These are phyloP conservation scores for Aspergillus fijiensis DNA, from an alignment of 2,329 filamentous ascomycete genomes.

Conservation along the genomic window DNA sequence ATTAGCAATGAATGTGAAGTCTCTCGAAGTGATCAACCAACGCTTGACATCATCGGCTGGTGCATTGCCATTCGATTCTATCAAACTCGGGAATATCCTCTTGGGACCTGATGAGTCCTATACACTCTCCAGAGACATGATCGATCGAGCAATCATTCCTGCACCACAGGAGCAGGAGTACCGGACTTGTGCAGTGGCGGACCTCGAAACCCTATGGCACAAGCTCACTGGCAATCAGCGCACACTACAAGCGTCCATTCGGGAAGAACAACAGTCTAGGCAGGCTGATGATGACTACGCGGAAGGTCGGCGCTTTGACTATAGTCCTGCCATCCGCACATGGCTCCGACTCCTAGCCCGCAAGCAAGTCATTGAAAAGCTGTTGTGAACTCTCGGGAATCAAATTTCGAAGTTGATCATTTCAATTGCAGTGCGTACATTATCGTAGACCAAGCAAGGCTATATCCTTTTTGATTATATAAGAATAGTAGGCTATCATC, in stretches of 20 bases:
- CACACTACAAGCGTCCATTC: slow-evolving; percentile 36
- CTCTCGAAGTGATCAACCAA: slow-evolving; percentile 41
- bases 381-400: slow-evolving; percentile 14
- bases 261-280: slow-evolving; percentile 41
- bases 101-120: slow-evolving; percentile 40
- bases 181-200: slow-evolving; percentile 22
- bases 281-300: slow-evolving; percentile 43
- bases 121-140: slow-evolving; percentile 30
- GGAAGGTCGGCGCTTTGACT: slow-evolving; percentile 56
- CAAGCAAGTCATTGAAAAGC: slow-evolving; percentile 56
- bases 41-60: slow-evolving; percentile 17
- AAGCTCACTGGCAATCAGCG: slow-evolving; percentile 33
- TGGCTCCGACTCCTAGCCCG: slow-evolving; percentile 71
- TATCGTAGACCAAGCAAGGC: no score
- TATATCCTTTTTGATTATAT: not conserved
- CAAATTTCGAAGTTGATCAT: not conserved
- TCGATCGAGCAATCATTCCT: slow-evolving; percentile 36
- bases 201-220: slow-evolving; percentile 33
- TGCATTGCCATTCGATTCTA: slow-evolving; percentile 4
- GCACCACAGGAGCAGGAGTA: slow-evolving; percentile 26
- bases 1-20: slow-evolving; percentile 48
- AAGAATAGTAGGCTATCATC: not conserved
- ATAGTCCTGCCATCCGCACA: slow-evolving; percentile 64
- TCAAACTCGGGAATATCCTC: slow-evolving; percentile 24
- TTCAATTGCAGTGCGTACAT: not conserved